phyloP scores from a whole-genome alignment of 805 yeast genomes.

The Suhomyces sp. region DNA sequence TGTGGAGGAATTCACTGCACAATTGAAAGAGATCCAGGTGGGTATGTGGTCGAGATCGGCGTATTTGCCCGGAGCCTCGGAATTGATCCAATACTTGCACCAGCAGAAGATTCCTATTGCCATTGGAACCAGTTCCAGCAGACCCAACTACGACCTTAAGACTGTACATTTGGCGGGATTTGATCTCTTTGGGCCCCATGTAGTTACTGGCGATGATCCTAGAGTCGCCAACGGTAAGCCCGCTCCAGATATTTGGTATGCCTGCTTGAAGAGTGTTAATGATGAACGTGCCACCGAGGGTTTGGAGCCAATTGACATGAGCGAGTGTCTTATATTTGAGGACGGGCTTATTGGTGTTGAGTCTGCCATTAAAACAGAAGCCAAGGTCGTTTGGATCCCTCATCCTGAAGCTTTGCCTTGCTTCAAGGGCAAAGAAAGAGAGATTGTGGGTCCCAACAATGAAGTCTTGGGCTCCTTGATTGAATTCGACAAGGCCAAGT shows the following conservation, averaged over 20 bases:
- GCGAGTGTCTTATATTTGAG: conserved; percentile 87
- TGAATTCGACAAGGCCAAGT: conserved; percentile 36
- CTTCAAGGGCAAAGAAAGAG: conserved; percentile 48
- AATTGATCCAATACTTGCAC: conserved; percentile 55
- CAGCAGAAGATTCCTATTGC: conserved; percentile 70
- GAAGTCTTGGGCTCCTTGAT: conserved; percentile 50
- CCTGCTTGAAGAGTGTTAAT: conserved; percentile 73
- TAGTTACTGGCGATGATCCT: conserved; percentile 86
- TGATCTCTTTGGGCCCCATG: conserved; percentile 56
- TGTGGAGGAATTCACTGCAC: conserved; percentile 57
- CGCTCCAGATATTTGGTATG: conserved; percentile 85
- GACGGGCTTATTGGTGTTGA: conserved; percentile 92
- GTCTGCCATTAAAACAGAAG: conserved; percentile 81
- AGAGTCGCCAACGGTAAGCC: conserved; percentile 90
- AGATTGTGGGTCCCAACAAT: conserved; percentile 55
- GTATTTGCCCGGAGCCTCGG: conserved; percentile 84
- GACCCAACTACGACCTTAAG: conserved; percentile 60
- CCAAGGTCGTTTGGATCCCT: conserved; percentile 92
- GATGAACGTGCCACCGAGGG: conserved; percentile 42
- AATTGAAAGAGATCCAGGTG: conserved; percentile 54
- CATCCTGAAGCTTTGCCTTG: conserved; percentile 66
- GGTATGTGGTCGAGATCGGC: conserved; percentile 58
- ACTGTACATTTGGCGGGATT: conserved; percentile 73
- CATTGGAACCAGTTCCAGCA: conserved; percentile 81
- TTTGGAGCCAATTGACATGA: conserved; percentile 52